phyloP scores from a whole-genome alignment of 192 early-diverging fungal species.

The Chytriomyces sp. region DNA sequence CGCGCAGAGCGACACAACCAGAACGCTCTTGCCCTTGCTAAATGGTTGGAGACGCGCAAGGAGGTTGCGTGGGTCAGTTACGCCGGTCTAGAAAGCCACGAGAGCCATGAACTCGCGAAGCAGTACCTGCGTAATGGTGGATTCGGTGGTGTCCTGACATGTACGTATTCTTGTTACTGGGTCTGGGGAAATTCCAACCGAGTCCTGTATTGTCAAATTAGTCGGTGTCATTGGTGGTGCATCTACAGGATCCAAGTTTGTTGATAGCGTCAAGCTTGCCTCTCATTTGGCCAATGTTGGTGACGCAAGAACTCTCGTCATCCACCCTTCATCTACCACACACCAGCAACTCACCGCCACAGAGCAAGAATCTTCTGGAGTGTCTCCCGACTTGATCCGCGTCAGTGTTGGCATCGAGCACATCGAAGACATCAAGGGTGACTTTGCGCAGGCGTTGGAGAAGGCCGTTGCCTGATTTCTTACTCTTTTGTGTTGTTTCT shows the following conservation, averaged over 20 bases:
- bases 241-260: conserved; percentile 66
- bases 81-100: conserved; percentile 80
- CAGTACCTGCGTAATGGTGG: conserved; percentile 76
- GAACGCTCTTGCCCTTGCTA: conserved; percentile 78
- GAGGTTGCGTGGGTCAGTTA: conserved; percentile 87
- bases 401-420: conserved; percentile 84
- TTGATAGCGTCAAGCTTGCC: conserved; percentile 76
- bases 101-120: conserved; percentile 76
- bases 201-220: conserved; percentile 20
- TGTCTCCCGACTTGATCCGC: conserved; percentile 79
- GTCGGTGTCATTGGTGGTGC: conserved; percentile 54
- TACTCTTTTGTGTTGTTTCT: no score
- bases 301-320: conserved; percentile 86
- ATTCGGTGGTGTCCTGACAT: conserved; percentile 83
- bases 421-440: conserved; percentile 57
- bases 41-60: conserved; percentile 73
- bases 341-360: conserved; percentile 85
- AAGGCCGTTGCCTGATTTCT: conserved; percentile 17
- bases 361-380: conserved; percentile 78
- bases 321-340: conserved; percentile 82
- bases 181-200: not conserved
- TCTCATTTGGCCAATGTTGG: conserved; percentile 97
- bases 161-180: conserved; percentile 23
- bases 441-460: conserved; percentile 53
- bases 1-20: conserved; percentile 83